Evolutionary conservation across 805 yeast species (phyloP).

Genomic region (Myxozyma lipomycoides): DNA sequence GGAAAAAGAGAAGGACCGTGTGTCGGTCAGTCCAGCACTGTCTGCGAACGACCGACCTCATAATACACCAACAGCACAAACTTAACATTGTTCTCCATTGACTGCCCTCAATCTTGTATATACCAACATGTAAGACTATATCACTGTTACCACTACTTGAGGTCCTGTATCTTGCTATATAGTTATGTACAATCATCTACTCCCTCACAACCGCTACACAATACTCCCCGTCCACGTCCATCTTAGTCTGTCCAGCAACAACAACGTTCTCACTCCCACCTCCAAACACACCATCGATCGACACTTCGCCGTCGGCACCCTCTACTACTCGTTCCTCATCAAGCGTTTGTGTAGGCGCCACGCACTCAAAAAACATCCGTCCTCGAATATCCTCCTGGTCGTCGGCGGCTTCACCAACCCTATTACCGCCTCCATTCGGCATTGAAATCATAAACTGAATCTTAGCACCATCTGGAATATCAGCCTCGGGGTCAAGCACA

Average conservation of each 20-base stretch:
- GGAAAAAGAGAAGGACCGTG: too few species aligned
- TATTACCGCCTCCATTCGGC: neutral
- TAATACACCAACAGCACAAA: too few species aligned
- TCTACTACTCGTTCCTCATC: neutral
- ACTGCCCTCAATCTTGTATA: too few species aligned
- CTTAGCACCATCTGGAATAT: constrained; percentile 44
- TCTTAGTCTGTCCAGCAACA: constrained; percentile 13
- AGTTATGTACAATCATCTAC: too few species aligned
- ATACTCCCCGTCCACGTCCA: constrained; percentile 26
- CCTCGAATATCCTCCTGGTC: constrained; percentile 5
- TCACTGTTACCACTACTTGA: too few species aligned
- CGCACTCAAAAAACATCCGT: constrained; percentile 21
- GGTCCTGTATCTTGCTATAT: too few species aligned
- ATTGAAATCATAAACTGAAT: constrained; percentile 40
- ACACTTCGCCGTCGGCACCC: constrained; percentile 10
- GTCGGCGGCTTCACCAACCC: constrained; percentile 4
- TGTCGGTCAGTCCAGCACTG: too few species aligned
- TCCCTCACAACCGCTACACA: constrained; percentile 20
- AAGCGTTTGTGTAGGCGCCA: constrained; percentile 20
- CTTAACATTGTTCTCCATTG: too few species aligned
- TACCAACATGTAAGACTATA: too few species aligned
- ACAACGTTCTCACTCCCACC: constrained; percentile 25
- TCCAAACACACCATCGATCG: constrained; percentile 22
- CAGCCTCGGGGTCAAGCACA: constrained; percentile 60
- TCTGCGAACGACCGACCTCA: too few species aligned